Percentiles rank a stretch among this genome's conserved stretches.
These are phyloP conservation scores for Gracilaria domingensis DNA, from an alignment of 23 red algal species.

Conservation along the genomic window DNA sequence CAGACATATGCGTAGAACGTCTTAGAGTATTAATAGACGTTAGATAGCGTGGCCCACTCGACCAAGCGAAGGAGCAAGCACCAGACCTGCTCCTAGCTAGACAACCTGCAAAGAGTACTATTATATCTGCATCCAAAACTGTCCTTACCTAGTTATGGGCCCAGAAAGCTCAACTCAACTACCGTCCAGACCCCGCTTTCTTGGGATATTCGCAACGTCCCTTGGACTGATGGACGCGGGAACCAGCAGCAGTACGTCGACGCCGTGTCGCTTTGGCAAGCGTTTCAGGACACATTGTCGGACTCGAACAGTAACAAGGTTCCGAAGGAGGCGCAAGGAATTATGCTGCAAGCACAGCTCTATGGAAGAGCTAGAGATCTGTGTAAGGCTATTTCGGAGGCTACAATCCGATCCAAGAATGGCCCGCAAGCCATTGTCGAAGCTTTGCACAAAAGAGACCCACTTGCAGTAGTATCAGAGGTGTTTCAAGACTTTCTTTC, in stretches of 20 bases:
- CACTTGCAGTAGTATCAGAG: constrained; percentile 28
- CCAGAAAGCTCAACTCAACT: constrained; percentile 30
- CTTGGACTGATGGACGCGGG: constrained; percentile 38
- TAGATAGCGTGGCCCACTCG: too few relatives aligned
- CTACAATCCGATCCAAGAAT: neutral
- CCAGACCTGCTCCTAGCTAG: too few relatives aligned
- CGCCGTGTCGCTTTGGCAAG: constrained; percentile 26
- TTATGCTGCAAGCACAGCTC: constrained; percentile 10
- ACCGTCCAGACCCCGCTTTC: constrained; percentile 1
- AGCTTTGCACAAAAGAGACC: constrained; percentile 18
- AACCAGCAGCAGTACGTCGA: constrained; percentile 23
- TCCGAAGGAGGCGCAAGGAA: neutral
- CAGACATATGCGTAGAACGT: too few relatives aligned
- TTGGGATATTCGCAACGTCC: constrained; percentile 5
- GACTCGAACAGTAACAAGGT: constrained; percentile 40
- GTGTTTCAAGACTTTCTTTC: neutral
- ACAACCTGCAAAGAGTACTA: too few relatives aligned
- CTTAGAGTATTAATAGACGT: too few relatives aligned
- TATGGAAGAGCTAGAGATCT: constrained; percentile 19
- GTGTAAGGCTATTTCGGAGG: neutral
- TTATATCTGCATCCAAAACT: too few relatives aligned
- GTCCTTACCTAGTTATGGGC: constrained; percentile 33
- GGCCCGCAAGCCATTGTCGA: constrained; percentile 37
- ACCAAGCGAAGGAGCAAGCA: too few relatives aligned
- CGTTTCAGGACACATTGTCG: neutral